phyloP scores from a whole-genome alignment of 306 rosid genomes.

The Dicorynia guianensis region DNA sequence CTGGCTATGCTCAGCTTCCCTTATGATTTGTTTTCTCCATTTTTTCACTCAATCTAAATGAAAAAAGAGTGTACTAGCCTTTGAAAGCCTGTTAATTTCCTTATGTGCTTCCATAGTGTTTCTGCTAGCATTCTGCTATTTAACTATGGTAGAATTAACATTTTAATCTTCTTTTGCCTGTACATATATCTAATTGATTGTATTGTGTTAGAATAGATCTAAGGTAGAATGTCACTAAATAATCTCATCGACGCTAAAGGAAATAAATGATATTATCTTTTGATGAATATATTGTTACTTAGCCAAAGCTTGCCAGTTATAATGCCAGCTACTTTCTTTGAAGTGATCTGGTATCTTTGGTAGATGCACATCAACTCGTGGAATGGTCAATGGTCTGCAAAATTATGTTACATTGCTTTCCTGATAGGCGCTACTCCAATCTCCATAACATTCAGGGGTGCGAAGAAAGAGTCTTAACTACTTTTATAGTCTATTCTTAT shows the following conservation, averaged over 20 bases:
- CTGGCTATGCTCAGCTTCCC: constrained; percentile 36
- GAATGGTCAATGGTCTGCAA: too few relatives aligned
- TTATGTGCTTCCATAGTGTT: constrained; percentile 25
- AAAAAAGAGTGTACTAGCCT: constrained; percentile 22
- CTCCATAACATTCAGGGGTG: too few relatives aligned
- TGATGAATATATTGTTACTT: background rate
- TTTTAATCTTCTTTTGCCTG: constrained; percentile 13
- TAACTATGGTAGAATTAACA: background rate
- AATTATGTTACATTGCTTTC: too few relatives aligned
- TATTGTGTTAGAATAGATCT: background rate
- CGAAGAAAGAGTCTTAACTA: too few relatives aligned
- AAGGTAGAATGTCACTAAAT: background rate
- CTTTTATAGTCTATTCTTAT: too few relatives aligned
- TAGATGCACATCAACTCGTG: too few relatives aligned
- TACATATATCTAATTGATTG: background rate
- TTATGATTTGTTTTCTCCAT: background rate
- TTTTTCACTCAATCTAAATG: constrained; percentile 34
- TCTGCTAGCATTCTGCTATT: constrained; percentile 4
- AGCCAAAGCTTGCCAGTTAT: background rate
- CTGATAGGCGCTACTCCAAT: too few relatives aligned
- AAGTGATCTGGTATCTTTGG: too few relatives aligned
- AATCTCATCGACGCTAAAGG: too few relatives aligned
- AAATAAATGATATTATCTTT: background rate
- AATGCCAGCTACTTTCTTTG: too few relatives aligned
- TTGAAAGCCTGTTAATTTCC: constrained; percentile 23